Conservation (phyloP, 2,329 filamentous ascomycete genomes). For the Trichocomaceae sp. region DNA sequence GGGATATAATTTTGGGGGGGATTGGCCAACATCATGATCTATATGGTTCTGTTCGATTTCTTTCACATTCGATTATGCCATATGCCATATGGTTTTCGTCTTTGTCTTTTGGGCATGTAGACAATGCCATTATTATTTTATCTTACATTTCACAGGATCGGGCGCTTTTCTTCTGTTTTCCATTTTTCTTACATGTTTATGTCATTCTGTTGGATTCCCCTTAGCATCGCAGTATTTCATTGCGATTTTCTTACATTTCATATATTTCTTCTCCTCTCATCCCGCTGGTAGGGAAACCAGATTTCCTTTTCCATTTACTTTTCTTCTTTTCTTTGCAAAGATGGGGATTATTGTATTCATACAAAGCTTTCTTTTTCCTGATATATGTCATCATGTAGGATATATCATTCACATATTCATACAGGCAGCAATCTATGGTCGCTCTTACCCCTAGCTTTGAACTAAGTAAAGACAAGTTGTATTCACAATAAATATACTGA, state of each 20-base stretch:
- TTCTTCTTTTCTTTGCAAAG: constrained; percentile 11
- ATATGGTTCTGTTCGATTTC: constrained; percentile 2
- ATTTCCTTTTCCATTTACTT: neutral
- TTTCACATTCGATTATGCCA: neutral
- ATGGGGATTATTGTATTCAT: constrained; percentile 1
- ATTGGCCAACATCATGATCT: constrained; percentile 1
- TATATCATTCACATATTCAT: neutral
- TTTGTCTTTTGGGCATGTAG: neutral
- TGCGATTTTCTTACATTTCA: constrained; percentile 12
- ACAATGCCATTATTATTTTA: neutral
- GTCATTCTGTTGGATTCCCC: constrained; percentile 10
- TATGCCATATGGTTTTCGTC: constrained; percentile 6
- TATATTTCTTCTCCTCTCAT: constrained; percentile 1
- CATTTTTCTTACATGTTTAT: constrained; percentile 1
- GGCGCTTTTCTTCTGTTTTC: constrained; percentile 7
- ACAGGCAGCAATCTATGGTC: neutral
- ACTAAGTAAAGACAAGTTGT: neutral
- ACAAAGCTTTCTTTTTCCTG: neutral
- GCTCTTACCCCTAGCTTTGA: no score
- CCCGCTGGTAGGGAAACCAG: constrained; percentile 4
- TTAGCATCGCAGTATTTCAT: constrained; percentile 12
- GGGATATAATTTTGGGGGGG: constrained; percentile 6
- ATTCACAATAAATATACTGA: neutral
- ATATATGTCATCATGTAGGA: neutral
- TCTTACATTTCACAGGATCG: constrained; percentile 1